These are phyloP conservation scores for Mortierella sp. DNA, from an alignment of 371 early-diverging fungal genomes.

Conservation along the genomic window DNA sequence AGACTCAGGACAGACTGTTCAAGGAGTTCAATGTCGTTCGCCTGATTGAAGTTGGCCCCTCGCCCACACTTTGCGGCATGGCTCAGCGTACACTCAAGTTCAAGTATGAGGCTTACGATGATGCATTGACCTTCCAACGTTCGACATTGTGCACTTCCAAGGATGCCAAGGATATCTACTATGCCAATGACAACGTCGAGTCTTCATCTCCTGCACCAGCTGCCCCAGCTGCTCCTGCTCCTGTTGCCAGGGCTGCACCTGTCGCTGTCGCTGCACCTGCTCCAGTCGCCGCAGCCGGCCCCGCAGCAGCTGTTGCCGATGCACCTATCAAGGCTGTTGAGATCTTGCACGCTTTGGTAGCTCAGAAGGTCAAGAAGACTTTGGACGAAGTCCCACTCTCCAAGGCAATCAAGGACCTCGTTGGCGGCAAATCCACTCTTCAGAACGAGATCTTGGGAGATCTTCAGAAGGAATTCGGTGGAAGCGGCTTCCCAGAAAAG, in stretches of 20 bases:
- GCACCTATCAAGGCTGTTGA: constrained; percentile 82
- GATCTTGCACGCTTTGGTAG: constrained; percentile 84
- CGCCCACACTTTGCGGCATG: constrained; percentile 92
- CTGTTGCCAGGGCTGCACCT: constrained; percentile 60
- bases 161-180: constrained; percentile 93
- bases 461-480: constrained; percentile 92
- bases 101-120: constrained; percentile 96
- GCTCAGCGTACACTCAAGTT: constrained; percentile 94
- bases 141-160: constrained; percentile 86
- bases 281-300: constrained; percentile 63
- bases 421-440: constrained; percentile 95
- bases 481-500: constrained; percentile 84
- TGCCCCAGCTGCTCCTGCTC: constrained; percentile 56
- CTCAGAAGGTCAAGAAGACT: constrained; percentile 92
- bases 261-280: constrained; percentile 63
- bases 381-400: constrained; percentile 77
- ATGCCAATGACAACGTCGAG: constrained; percentile 81
- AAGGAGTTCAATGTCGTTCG: constrained; percentile 83
- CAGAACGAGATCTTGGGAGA: constrained; percentile 98
- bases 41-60: constrained; percentile 93
- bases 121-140: constrained; percentile 91
- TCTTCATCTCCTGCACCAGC: constrained; percentile 56
- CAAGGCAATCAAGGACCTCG: constrained; percentile 93
- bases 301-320: constrained; percentile 70
- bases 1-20: constrained; percentile 95